Conservation (phyloP, 2,329 filamentous ascomycete species). For the Aspergillus fumigatus region DNA sequence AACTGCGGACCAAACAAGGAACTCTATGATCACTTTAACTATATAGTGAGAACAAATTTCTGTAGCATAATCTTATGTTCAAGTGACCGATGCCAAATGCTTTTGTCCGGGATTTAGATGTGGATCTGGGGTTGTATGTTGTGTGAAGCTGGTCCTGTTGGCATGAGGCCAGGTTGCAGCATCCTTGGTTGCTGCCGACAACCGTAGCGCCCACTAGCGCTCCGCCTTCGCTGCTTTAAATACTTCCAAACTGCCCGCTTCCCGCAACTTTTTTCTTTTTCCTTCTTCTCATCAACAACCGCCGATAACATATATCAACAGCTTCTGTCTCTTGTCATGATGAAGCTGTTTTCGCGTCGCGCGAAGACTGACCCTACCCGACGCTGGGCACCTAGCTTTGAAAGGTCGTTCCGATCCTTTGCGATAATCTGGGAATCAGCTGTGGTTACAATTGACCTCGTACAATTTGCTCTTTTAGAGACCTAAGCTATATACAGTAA, state of each 20-base stretch:
- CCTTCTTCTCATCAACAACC: slow-evolving; percentile 41
- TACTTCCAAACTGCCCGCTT: slow-evolving; percentile 24
- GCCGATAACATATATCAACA: slow-evolving; percentile 60
- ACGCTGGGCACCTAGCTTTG: slow-evolving; percentile 69
- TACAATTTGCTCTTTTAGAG: not conserved
- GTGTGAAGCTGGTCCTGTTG: slow-evolving; percentile 29
- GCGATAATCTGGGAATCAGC: slow-evolving; percentile 68
- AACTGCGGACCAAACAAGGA: slow-evolving; percentile 13
- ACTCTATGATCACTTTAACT: slow-evolving; percentile 18
- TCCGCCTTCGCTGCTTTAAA: slow-evolving; percentile 13
- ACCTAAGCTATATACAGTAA: not conserved
- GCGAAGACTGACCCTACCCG: slow-evolving; percentile 61
- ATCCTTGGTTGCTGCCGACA: slow-evolving; percentile 29
- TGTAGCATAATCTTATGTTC: slow-evolving; percentile 30
- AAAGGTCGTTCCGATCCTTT: slow-evolving; percentile 58
- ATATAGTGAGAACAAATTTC: slow-evolving; percentile 16
- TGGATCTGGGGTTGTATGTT: slow-evolving; percentile 30
- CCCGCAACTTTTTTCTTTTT: slow-evolving; percentile 29
- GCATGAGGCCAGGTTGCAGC: slow-evolving; percentile 46
- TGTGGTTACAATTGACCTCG: slow-evolving; percentile 52
- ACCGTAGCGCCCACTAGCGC: slow-evolving; percentile 26
- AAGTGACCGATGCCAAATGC: slow-evolving; percentile 26
- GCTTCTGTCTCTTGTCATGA: slow-evolving; percentile 45
- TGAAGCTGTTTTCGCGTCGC: slow-evolving; percentile 64
- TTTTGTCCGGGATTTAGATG: slow-evolving; percentile 26